A percentile compares a stretch with the other conserved stretches of the same genome.
These are phyloP conservation scores for Jaltomata sinuosa DNA, from an alignment of 257 asterid genomes.

Conservation along the genomic window DNA sequence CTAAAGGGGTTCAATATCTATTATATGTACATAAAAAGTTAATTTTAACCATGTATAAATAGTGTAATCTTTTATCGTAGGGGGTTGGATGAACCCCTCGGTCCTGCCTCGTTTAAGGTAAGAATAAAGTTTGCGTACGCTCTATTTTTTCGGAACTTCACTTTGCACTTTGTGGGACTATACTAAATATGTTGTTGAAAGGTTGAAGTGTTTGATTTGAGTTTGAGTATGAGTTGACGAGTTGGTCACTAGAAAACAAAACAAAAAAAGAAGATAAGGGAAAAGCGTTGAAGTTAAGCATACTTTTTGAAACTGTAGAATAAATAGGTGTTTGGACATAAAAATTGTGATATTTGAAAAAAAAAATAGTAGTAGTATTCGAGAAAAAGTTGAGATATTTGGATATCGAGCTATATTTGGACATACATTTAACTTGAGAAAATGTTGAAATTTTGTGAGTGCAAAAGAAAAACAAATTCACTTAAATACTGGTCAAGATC, in stretches of 20 bases:
- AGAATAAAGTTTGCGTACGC: no score
- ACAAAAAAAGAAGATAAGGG: not conserved
- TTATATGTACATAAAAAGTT: not conserved
- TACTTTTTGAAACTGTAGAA: not conserved
- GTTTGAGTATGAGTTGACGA: not conserved
- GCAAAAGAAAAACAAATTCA: not conserved
- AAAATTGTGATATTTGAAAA: not conserved
- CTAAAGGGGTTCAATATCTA: not conserved
- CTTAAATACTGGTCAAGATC: not conserved
- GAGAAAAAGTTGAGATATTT: not conserved
- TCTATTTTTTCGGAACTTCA: no score
- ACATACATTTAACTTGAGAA: not conserved
- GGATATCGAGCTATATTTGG: not conserved
- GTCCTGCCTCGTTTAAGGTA: not conserved
- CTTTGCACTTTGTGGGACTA: not conserved
- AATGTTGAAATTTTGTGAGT: not conserved
- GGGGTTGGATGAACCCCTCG: no score
- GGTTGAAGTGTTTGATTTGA: not conserved
- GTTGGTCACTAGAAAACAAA: not conserved
- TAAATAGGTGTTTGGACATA: not conserved
- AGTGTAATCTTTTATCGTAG: not conserved
- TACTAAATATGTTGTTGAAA: not conserved
- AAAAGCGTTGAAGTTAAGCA: not conserved
- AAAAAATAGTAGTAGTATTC: not conserved
- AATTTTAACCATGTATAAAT: not conserved